Conservation (phyloP, 768 basidiomycete species). For the Imleria badia region DNA sequence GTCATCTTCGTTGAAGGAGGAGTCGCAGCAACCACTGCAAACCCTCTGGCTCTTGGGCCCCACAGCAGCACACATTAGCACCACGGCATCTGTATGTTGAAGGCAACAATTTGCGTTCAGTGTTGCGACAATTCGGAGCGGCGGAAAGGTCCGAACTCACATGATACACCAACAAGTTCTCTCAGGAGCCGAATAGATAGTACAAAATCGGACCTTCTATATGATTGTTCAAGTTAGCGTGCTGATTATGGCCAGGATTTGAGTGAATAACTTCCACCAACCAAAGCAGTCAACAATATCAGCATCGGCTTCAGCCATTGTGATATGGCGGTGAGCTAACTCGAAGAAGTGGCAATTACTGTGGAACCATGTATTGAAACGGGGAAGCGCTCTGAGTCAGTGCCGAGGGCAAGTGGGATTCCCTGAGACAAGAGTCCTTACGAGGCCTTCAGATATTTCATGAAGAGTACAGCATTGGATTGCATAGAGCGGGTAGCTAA, state of each 20-base stretch:
- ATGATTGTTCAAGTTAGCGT: neutral
- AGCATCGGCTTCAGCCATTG: constrained; percentile 20
- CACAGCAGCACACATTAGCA: constrained; percentile 20
- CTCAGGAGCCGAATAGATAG: constrained; percentile 12
- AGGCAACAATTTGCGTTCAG: neutral
- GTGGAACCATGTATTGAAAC: no score
- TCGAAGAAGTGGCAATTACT: neutral
- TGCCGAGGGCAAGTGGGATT: no score
- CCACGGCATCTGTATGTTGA: constrained; percentile 23
- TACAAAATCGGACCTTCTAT: constrained; percentile 15
- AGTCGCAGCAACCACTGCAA: constrained; percentile 27
- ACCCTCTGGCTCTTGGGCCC: constrained; percentile 29
- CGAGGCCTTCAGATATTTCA: no score
- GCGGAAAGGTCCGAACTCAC: constrained; percentile 18
- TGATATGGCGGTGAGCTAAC: neutral
- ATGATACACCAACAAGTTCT: constrained; percentile 26
- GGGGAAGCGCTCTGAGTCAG: no score
- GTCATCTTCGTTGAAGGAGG: constrained; percentile 31
- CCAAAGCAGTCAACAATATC: constrained; percentile 20
- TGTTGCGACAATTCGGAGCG: neutral
- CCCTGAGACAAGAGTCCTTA: no score
- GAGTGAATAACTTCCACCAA: constrained; percentile 9
- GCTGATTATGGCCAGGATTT: neutral
- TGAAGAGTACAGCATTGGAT: no score
- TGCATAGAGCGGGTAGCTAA: no score